Conservation (phyloP, 345 rosid species). For the Euphorbia lathyris region DNA sequence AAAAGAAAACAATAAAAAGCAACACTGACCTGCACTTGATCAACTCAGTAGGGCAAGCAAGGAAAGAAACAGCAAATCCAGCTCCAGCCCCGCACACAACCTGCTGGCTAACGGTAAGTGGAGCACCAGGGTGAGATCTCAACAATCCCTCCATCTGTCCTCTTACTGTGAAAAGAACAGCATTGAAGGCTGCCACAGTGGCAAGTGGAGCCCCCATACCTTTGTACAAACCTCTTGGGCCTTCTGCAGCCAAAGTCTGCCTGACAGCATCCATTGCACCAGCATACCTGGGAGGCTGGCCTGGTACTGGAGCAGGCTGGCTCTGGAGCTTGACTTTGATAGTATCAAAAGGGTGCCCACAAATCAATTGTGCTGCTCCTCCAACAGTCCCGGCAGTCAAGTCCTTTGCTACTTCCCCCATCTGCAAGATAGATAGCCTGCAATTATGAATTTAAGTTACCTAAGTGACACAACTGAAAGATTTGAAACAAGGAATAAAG, state of each 20-base stretch:
- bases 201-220: slow-evolving; percentile 99
- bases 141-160: slow-evolving; percentile 87
- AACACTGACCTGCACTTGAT: slow-evolving; percentile 86
- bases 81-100: slow-evolving; percentile 82
- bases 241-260: slow-evolving; percentile 87
- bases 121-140: slow-evolving; percentile 79
- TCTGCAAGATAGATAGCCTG: slow-evolving; percentile 39
- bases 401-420: slow-evolving; percentile 91
- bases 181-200: slow-evolving; percentile 97
- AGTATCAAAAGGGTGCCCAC: slow-evolving; percentile 97
- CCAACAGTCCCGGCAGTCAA: slow-evolving; percentile 88
- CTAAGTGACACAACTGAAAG: neutral
- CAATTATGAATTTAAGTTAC: neutral
- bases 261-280: slow-evolving; percentile 91
- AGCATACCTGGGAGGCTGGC: slow-evolving; percentile 64
- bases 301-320: slow-evolving; percentile 78
- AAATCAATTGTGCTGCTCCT: slow-evolving; percentile 85
- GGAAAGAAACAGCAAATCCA: slow-evolving; percentile 91
- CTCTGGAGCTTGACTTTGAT: slow-evolving; percentile 99
- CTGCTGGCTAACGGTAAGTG: slow-evolving; percentile 81
- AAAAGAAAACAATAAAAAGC: neutral
- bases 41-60: slow-evolving; percentile 98
- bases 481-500: neutral
- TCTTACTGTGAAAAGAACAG: slow-evolving; percentile 85
- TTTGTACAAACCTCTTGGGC: slow-evolving; percentile 87